A percentile compares a stretch with the other conserved stretches of the same genome.
These are phyloP conservation scores for Alternaria sp. DNA, from an alignment of 2,329 filamentous ascomycete species.

Conservation along the genomic window DNA sequence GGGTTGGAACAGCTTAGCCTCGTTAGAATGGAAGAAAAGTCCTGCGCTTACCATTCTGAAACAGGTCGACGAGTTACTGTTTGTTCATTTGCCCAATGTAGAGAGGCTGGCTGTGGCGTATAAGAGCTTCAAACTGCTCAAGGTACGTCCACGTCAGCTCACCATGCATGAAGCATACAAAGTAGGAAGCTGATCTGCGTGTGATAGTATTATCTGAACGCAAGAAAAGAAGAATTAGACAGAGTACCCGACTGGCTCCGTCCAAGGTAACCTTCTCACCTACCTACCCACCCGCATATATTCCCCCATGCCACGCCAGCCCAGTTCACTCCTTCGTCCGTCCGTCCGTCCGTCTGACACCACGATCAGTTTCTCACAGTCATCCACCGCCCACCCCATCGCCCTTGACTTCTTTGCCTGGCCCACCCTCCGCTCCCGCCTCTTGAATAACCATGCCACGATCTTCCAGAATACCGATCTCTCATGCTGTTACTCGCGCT, in stretches of 20 bases:
- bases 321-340: conserved; percentile 9
- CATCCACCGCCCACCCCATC: conserved; percentile 34
- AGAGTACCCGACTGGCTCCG: conserved; percentile 40
- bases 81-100: conserved; percentile 30
- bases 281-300: not conserved
- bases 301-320: not conserved
- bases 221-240: conserved; percentile 29
- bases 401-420: conserved; percentile 45
- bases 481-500: conserved; percentile 31
- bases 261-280: conserved; percentile 20
- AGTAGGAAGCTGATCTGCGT: not conserved
- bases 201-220: conserved; percentile 39
- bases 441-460: conserved; percentile 28
- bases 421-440: conserved; percentile 39
- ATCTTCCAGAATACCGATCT: conserved; percentile 31
- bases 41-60: conserved; percentile 37
- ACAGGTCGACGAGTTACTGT: conserved; percentile 38
- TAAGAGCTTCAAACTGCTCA: conserved; percentile 45
- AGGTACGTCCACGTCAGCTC: conserved; percentile 12
- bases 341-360: not conserved
- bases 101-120: conserved; percentile 37
- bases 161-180: not conserved
- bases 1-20: conserved; percentile 32
- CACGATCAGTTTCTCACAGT: conserved; percentile 17
- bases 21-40: conserved; percentile 35